These are phyloP conservation scores for Austroboletus olivaceoglutinosus DNA, from an alignment of 1,284 basidiomycete genomes.

Conservation along the genomic window DNA sequence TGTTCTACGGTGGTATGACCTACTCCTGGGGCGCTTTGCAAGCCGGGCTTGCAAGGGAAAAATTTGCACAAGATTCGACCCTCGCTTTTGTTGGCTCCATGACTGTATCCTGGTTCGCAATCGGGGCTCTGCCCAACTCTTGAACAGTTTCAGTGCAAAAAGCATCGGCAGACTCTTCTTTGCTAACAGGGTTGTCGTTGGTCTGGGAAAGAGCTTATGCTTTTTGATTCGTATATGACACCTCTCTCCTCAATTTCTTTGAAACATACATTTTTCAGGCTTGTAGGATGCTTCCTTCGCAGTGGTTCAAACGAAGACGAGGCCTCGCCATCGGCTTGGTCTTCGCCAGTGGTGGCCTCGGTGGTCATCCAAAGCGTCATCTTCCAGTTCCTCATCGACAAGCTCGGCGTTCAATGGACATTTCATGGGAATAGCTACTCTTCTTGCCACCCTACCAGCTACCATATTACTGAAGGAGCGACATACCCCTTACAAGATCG, in stretches of 20 bases:
- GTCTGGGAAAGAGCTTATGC: conserved; percentile 20
- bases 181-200: conserved; percentile 28
- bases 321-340: conserved; percentile 37
- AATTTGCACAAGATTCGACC: conserved; percentile 22
- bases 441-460: conserved; percentile 29
- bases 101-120: conserved; percentile 26
- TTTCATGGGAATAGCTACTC: conserved; percentile 35
- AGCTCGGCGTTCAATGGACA: conserved; percentile 33
- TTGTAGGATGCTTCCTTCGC: conserved; percentile 32
- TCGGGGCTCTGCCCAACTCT: conserved; percentile 30
- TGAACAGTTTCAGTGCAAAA: conserved; percentile 29
- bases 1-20: conserved; percentile 23
- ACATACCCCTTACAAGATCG: conserved; percentile 8
- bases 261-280: conserved; percentile 11
- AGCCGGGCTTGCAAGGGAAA: conserved; percentile 25
- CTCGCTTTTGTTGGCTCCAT: conserved; percentile 36
- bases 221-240: conserved; percentile 18
- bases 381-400: conserved; percentile 31
- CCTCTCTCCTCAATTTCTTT: not conserved
- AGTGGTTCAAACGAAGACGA: conserved; percentile 33
- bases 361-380: conserved; percentile 31
- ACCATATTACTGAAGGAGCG: conserved; percentile 34
- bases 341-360: conserved; percentile 34
- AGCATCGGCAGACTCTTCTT: conserved; percentile 30
- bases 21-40: conserved; percentile 36